Evolutionary conservation across 2,329 filamentous ascomycete species (phyloP).

Genomic region (Sporothrix schenckii): DNA sequence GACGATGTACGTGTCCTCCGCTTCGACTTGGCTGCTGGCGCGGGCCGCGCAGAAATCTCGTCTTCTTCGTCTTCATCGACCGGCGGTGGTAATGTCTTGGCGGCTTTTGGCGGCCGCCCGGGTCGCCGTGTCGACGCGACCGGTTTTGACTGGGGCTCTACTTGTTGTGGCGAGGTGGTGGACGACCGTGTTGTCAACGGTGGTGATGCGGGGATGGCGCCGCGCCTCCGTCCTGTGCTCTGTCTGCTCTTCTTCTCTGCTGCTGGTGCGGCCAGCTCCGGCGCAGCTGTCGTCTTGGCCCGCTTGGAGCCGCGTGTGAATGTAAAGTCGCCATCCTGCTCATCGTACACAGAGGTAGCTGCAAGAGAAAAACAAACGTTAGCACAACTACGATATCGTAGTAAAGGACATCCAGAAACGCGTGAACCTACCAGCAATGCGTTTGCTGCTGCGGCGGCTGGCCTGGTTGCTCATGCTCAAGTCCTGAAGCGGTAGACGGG

Average conservation of each 20-base stretch:
- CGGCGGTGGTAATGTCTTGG: constrained; percentile 41
- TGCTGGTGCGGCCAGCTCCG: constrained; percentile 36
- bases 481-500: constrained; percentile 65
- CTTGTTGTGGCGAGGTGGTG: background rate
- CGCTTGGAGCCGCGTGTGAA: constrained; percentile 71
- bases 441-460: constrained; percentile 65
- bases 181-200: constrained; percentile 23
- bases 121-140: constrained; percentile 17
- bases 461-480: constrained; percentile 69
- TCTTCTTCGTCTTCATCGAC: constrained; percentile 35
- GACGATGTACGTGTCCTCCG: constrained; percentile 37
- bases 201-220: constrained; percentile 37
- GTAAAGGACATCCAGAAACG: background rate
- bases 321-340: constrained; percentile 76
- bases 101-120: constrained; percentile 31
- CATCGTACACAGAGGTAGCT: constrained; percentile 59
- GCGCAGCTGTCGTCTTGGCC: constrained; percentile 56
- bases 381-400: constrained; percentile 27
- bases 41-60: constrained; percentile 14
- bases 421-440: constrained; percentile 60
- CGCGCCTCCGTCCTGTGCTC: constrained; percentile 42
- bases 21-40: constrained; percentile 20
- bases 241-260: constrained; percentile 51
- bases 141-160: background rate
- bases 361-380: constrained; percentile 29